A percentile compares a stretch with the other conserved stretches of the same genome.
Evolutionary conservation across 805 yeast genomes (phyloP).

Genomic region (Scheffersomyces spartinae): DNA sequence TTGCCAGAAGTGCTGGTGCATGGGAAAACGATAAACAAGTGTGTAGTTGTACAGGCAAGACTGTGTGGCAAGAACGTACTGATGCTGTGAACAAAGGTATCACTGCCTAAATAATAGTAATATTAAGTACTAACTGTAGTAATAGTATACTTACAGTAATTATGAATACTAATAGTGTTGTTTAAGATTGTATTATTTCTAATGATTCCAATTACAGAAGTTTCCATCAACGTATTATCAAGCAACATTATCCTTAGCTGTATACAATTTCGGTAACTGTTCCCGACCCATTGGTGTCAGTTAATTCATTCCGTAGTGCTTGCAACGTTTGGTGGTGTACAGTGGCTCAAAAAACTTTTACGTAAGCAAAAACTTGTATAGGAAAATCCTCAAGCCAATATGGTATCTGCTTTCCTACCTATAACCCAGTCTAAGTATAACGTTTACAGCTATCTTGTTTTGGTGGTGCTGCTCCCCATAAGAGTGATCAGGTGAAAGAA

Average conservation of each 20-base stretch:
- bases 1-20: constrained; percentile 92
- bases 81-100: constrained; percentile 62
- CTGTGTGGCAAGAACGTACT: constrained; percentile 87
- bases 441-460: no score
- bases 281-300: neutral
- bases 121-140: neutral
- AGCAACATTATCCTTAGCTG: neutral
- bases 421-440: no score
- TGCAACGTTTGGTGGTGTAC: no score
- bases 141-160: neutral
- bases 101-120: constrained; percentile 10
- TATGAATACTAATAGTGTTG: neutral
- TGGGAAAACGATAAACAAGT: constrained; percentile 95
- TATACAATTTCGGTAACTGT: neutral
- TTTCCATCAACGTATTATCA: neutral
- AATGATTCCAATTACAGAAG: neutral
- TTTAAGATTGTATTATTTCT: neutral
- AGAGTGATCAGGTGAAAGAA: no score
- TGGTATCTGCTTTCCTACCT: no score
- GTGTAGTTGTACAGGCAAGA: constrained; percentile 91
- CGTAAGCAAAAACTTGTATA: no score
- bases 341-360: no score
- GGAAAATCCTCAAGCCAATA: no score
- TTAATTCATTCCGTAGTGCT: no score
- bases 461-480: no score